Base-by-base conservation (phyloP, 129 eudicot genomes). In the Centrapalus pauciflorus region DNA sequence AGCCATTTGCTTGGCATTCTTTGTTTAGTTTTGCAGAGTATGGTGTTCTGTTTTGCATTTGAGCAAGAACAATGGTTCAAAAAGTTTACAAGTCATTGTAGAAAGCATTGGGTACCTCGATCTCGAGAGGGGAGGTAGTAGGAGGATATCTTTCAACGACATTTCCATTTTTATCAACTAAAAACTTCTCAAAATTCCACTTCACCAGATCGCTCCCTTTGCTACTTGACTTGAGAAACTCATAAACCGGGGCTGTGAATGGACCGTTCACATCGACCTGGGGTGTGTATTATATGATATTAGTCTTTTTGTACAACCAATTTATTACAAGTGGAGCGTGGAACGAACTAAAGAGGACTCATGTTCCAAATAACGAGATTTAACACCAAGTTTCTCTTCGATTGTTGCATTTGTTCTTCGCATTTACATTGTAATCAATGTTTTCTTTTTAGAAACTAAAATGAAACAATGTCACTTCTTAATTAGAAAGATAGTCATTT, bases 241-340 rank as follows among this genome's bases (percentile, higher is more conserved):
- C 90, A 74, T 85, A 92, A 34, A 92, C 71, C 0, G 98, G 98
- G 30, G 95, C 89, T 1, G 96, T 83, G 66, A 45, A 74, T 45
- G 96, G 98, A 21, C 98, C 98, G 30, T 92, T 92, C 49, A 92
- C 98, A 63, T 88, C 95, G 35, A 92, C 87, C 96, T 91, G 90
- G 66, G 35, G 40, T 5, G n/a, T 13, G n/a, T n/a, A n/a, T n/a
- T n/a, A 56, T 16, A 35, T 7, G 28, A 46, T 59, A 76, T 75
- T 55, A 61, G 54, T 45, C 40, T 55, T 43, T 62, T 35, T 24
- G 24, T 28, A 57, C 61, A 26, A 56, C 16, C 1, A 4, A 40
- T 8, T n/a, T 20, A 60, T 25, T 13, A 19, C 52, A 38, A n/a
- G n/a, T n/a, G n/a, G n/a, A n/a, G n/a, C n/a, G n/a, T n/a, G n/a